Evolutionary conservation across 129 eudicot species (phyloP), one percentile per base, ranked within the genome.

Genomic region (Rutidosis leptorrhynchoides): DNA sequence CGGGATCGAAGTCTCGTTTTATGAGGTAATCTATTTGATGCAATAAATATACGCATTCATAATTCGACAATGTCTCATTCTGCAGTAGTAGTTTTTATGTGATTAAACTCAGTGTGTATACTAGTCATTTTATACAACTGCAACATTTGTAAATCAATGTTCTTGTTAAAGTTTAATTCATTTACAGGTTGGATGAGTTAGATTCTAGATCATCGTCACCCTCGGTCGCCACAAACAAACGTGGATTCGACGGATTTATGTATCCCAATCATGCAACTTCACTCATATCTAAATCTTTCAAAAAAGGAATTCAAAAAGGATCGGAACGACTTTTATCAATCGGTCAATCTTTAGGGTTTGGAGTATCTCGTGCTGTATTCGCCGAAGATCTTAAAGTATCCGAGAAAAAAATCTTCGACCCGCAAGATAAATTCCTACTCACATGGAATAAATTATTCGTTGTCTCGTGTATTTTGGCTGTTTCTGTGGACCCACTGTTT

Each of bases 381-480:
- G 87, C 97, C 0, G 97, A 90, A 79, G 97, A 90, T 72, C 89
- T 90, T 48, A 80, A 90, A 72, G 89, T 84, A 25, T 90, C 97
- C 12, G 87, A 87, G 72, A 84, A 83, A 69, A 90, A 84, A 72
- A 87, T 90, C 71, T 87, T 84, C 28, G 89, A 90, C 71, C 97
- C 97, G 3, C 97, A 90, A 77, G 92, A 90, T 78, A 87, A 90
- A 72, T 84, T 90, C 63, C 89, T 90, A 48, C 87, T 83, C 10
- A 69, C 75, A 22, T 87, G 95, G 85, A 90, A 87, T 65, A 87
- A 73, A 42, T 82, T 84, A 42, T 87, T 87, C 56, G 85, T 90
- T 24, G 76, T 87, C 25, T 90, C 95, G 11, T 90, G 97, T 68
- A 90, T 84, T 46, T 35, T 84, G 42, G 85, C 92, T 4, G 89